These are phyloP conservation scores for Talaromyces sp. DNA, from an alignment of 2,329 filamentous ascomycete genomes.

Conservation along the genomic window DNA sequence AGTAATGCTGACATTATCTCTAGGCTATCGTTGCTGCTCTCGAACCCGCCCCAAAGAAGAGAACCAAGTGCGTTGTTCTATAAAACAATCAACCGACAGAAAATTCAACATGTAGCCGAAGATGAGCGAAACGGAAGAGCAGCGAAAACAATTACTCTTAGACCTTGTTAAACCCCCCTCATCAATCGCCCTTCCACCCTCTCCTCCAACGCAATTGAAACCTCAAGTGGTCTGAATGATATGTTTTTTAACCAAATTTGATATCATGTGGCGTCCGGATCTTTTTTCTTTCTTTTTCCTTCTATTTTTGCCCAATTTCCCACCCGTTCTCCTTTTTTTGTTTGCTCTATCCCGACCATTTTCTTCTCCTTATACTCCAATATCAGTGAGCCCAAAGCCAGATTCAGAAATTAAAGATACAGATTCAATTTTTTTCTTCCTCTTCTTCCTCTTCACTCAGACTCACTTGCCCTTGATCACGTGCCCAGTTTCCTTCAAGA, in stretches of 20 bases:
- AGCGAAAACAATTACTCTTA: background rate
- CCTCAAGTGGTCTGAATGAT: constrained; percentile 8
- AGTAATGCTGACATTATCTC: constrained; percentile 17
- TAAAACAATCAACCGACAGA: constrained; percentile 42
- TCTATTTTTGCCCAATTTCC: constrained; percentile 2
- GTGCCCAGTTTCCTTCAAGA: background rate
- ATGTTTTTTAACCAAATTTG: constrained; percentile 18
- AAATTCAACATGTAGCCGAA: background rate
- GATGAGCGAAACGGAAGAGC: background rate
- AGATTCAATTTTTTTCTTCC: background rate
- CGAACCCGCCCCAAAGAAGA: constrained; percentile 82
- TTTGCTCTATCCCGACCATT: background rate
- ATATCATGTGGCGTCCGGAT: constrained; percentile 22
- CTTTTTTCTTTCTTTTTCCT: background rate
- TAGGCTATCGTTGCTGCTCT: constrained; percentile 94
- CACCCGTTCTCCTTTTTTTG: constrained; percentile 2
- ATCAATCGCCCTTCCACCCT: background rate
- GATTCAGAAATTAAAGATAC: constrained; percentile 5
- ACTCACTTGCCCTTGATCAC: background rate
- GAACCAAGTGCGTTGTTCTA: constrained; percentile 69
- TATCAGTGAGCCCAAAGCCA: constrained; percentile 9
- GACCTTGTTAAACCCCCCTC: background rate
- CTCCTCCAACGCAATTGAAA: constrained; percentile 8
- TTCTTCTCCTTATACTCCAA: background rate
- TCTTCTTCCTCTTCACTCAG: background rate